These are phyloP conservation scores for Exophiala viscosa DNA, from an alignment of 2,329 filamentous ascomycete genomes.

Conservation along the genomic window DNA sequence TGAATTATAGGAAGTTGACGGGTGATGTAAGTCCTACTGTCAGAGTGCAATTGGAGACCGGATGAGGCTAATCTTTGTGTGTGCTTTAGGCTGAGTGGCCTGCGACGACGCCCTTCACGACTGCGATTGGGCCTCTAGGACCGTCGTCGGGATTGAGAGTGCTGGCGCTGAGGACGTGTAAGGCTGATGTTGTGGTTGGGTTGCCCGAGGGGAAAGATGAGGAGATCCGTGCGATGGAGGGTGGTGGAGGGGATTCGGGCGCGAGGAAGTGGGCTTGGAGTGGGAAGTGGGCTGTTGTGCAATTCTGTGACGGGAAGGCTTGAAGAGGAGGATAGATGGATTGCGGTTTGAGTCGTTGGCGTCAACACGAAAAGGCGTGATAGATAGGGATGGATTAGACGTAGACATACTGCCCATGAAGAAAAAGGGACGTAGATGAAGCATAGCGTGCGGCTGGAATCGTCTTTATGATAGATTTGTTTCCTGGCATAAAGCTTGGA, in stretches of 20 bases:
- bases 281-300: slow-evolving; percentile 95
- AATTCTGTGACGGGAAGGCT: slow-evolving; percentile 67
- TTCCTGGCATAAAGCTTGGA: too few species aligned
- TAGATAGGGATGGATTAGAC: neutral
- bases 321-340: neutral
- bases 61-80: slow-evolving; percentile 2
- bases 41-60: neutral
- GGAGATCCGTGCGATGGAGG: slow-evolving; percentile 63
- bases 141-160: slow-evolving; percentile 73
- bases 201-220: slow-evolving; percentile 80
- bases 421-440: too few species aligned
- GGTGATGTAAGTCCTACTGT: slow-evolving; percentile 65
- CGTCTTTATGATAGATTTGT: too few species aligned
- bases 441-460: too few species aligned
- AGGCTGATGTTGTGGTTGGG: slow-evolving; percentile 92
- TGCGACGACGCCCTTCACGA: slow-evolving; percentile 76
- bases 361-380: too few species aligned
- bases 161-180: slow-evolving; percentile 86
- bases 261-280: slow-evolving; percentile 89
- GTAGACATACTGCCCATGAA: neutral
- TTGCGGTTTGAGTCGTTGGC: too few species aligned
- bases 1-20: slow-evolving; percentile 93
- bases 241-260: slow-evolving; percentile 66
- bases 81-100: slow-evolving; percentile 67
- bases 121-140: slow-evolving; percentile 82